These are phyloP conservation scores for Jacaranda mimosifolia DNA, from an alignment of 257 asterid species.

Conservation along the genomic window DNA sequence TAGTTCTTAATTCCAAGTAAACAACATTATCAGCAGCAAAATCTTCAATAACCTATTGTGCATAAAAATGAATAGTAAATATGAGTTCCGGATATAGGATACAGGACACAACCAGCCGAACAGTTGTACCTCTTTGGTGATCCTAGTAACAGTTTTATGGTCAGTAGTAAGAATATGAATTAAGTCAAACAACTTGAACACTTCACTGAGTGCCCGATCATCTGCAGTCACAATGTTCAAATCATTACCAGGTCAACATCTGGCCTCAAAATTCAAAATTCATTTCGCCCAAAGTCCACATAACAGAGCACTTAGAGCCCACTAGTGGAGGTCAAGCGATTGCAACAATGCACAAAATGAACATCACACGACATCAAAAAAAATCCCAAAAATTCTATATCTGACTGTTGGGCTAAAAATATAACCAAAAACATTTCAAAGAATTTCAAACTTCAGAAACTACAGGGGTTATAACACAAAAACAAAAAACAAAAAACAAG, in stretches of 20 bases:
- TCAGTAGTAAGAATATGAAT: slow-evolving; percentile 86
- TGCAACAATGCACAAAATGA: neutral
- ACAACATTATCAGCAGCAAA: slow-evolving; percentile 93
- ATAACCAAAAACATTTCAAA: neutral
- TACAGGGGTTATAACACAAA: neutral
- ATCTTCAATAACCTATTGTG: slow-evolving; percentile 83
- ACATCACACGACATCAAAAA: neutral
- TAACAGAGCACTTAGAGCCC: neutral
- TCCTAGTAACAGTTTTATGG: slow-evolving; percentile 82
- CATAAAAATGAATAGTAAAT: slow-evolving; percentile 23
- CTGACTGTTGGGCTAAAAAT: neutral
- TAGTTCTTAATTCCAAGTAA: slow-evolving; percentile 89
- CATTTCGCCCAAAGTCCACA: slow-evolving; percentile 3
- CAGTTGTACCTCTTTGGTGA: slow-evolving; percentile 78
- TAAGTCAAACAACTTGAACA: slow-evolving; percentile 91
- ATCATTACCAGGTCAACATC: slow-evolving; percentile 32
- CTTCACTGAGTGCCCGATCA: slow-evolving; percentile 85
- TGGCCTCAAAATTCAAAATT: slow-evolving; percentile 25
- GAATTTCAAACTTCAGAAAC: neutral
- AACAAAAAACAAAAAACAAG: neutral
- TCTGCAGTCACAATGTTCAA: slow-evolving; percentile 49
- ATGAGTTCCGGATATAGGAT: neutral
- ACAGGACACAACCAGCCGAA: slow-evolving; percentile 20
- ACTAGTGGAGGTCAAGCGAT: neutral
- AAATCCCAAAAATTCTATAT: neutral